Evolutionary conservation across 331 rosid species (phyloP), one percentile per base, ranked within the genome.

Genomic region (Saraca asoca): DNA sequence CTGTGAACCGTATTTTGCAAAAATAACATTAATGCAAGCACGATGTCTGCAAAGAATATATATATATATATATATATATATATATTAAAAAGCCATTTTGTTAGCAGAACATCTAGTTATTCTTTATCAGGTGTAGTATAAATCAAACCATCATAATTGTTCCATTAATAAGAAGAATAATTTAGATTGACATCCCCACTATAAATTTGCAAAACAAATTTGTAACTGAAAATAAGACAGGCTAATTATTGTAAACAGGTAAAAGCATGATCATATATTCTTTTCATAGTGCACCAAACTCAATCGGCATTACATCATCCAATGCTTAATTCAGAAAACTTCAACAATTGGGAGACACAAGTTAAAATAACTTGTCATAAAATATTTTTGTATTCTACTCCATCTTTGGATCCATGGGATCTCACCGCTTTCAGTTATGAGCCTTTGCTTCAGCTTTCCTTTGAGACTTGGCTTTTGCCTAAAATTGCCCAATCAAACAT

Each of bases 391-490:
- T 69, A 62, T 18, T 68, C 79, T 58, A 62, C 75, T 66, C 55
- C 74, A 64, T 53, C 72, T 66, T 72, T 55, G 59, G 66, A 52
- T 12, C 52, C n/a, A 14, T 37, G 7, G 12, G 9, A 54, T 62
- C 62, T 46, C 62, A 73, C 62, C 29, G 43, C 68, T 73, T 79
- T 85, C 68, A 90, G 77, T 90, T 95, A 74, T 83, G 91, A 62
- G 86, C 62, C 73, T 85, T 83, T 35, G 87, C 89, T 58, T 75
- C 89, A 45, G 75, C 83, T 75, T 87, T 87, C 71, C 76, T 18
- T 9, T 82, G 95, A 68, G 88, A 87, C 68, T 89, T 89, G 3
- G 95, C 95, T 82, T 92, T 87, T 39, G 94, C 89, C 96, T 92
- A 89, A 62, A 81, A 76, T 45, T 38, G 41, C 12, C 68, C 8